Percentiles rank a stretch among this genome's conserved stretches.
These are phyloP conservation scores for Mortierella sp. DNA, from an alignment of 371 early-diverging fungal genomes.

Conservation along the genomic window DNA sequence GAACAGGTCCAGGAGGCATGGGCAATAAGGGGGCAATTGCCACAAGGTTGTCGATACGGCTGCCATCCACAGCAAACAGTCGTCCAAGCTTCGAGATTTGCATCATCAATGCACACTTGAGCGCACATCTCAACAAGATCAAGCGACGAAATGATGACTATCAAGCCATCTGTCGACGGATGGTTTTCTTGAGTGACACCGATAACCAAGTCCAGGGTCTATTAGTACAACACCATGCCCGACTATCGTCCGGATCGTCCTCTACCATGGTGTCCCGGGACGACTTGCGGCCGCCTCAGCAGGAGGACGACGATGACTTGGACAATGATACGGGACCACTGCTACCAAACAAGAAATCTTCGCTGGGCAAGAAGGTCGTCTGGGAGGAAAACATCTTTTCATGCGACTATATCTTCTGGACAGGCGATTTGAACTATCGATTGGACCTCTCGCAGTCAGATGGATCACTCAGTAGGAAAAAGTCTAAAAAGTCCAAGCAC, in stretches of 20 bases:
- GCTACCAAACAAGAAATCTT: slow-evolving; percentile 17
- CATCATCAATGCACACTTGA: slow-evolving; percentile 76
- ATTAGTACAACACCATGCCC: slow-evolving; percentile 27
- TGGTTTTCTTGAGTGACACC: slow-evolving; percentile 44
- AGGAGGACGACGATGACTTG: slow-evolving; percentile 17
- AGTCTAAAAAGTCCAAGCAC: slow-evolving; percentile 37
- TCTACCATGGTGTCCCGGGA: neutral
- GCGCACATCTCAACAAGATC: slow-evolving; percentile 70
- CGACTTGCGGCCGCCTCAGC: neutral
- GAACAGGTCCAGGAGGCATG: slow-evolving; percentile 43
- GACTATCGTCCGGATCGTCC: slow-evolving; percentile 18
- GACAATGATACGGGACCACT: slow-evolving; percentile 38
- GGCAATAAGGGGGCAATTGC: slow-evolving; percentile 82
- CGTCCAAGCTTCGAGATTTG: slow-evolving; percentile 58
- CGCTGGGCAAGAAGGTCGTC: neutral
- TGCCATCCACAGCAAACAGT: slow-evolving; percentile 40
- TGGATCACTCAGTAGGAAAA: slow-evolving; percentile 42
- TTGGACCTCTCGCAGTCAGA: slow-evolving; percentile 60
- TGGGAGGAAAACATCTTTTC: slow-evolving; percentile 59
- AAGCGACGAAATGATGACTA: slow-evolving; percentile 69
- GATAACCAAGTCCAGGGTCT: slow-evolving; percentile 43
- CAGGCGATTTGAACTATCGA: slow-evolving; percentile 80
- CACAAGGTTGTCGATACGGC: slow-evolving; percentile 61
- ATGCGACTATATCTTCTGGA: slow-evolving; percentile 69
- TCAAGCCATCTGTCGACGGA: slow-evolving; percentile 55